Evolutionary conservation across 257 asterid genomes (phyloP).

Genomic region (Solanum chilense): DNA sequence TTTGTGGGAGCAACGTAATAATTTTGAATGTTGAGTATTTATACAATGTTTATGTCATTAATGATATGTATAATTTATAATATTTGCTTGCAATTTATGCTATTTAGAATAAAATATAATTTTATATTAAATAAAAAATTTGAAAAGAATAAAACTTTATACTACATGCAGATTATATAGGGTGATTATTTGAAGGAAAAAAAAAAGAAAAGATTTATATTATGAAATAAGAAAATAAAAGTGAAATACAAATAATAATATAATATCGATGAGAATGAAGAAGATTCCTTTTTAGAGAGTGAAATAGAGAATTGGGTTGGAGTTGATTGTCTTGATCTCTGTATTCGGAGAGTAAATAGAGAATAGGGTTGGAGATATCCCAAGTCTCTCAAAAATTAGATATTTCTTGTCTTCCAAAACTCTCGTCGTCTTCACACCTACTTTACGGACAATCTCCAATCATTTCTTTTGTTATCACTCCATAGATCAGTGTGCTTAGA

Average conservation of each 20-base stretch:
- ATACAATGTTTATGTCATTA: not conserved
- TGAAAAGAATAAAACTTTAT: not conserved
- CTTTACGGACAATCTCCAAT: not conserved
- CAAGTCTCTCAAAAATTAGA: not conserved
- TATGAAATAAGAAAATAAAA: not conserved
- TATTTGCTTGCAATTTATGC: not conserved
- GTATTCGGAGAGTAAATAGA: not conserved
- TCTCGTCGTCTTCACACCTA: not conserved
- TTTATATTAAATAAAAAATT: too few relatives aligned
- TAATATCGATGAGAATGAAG: not conserved
- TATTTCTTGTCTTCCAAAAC: not conserved
- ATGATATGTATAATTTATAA: not conserved
- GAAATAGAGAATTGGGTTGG: not conserved
- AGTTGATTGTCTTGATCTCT: not conserved
- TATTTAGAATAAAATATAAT: too few relatives aligned
- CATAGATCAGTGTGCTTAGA: not conserved
- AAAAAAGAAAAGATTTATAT: too few relatives aligned
- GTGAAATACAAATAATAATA: not conserved
- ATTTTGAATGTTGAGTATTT: not conserved
- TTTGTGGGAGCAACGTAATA: not conserved
- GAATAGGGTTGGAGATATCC: not conserved
- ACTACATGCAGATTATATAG: not conserved
- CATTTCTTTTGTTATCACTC: not conserved
- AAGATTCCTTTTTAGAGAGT: not conserved
- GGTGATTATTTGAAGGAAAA: not conserved